A percentile compares a stretch with the other conserved stretches of the same genome.
These are phyloP conservation scores for Glaciozyma antarctica DNA, from an alignment of 768 basidiomycete genomes.

Conservation along the genomic window DNA sequence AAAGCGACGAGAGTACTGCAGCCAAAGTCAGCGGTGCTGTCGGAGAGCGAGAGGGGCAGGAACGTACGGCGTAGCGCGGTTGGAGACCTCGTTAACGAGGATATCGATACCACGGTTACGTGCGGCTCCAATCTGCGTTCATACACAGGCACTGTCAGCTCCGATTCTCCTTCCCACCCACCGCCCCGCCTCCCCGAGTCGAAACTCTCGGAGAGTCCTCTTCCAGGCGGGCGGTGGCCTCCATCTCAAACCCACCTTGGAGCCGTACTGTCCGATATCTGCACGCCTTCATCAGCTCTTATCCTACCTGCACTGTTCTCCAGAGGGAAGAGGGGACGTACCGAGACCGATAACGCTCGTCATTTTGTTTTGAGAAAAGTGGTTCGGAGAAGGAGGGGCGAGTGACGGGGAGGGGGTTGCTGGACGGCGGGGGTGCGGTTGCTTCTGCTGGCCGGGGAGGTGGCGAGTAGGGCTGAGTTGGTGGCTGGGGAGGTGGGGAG, in stretches of 20 bases:
- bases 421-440: too few relatives aligned
- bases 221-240: neutral
- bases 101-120: constrained; percentile 74
- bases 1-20: constrained; percentile 85
- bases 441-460: too few relatives aligned
- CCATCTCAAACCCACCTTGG: constrained; percentile 15
- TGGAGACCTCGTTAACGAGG: constrained; percentile 94
- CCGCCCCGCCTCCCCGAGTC: too few relatives aligned
- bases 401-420: neutral
- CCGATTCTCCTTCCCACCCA: too few relatives aligned
- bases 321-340: neutral
- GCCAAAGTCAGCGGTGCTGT: neutral
- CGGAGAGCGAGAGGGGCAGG: neutral
- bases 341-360: neutral
- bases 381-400: neutral
- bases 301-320: too few relatives aligned
- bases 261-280: constrained; percentile 33
- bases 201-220: neutral
- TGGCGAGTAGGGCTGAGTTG: too few relatives aligned
- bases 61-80: constrained; percentile 87
- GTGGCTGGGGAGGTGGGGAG: too few relatives aligned
- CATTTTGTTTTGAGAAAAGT: constrained; percentile 1
- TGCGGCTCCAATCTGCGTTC: constrained; percentile 30
- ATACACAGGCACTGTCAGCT: rapidly evolving
- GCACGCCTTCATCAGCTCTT: neutral